Base-by-base conservation (phyloP, 495 filamentous ascomycete species). In the Alectoria sarmentosa region DNA sequence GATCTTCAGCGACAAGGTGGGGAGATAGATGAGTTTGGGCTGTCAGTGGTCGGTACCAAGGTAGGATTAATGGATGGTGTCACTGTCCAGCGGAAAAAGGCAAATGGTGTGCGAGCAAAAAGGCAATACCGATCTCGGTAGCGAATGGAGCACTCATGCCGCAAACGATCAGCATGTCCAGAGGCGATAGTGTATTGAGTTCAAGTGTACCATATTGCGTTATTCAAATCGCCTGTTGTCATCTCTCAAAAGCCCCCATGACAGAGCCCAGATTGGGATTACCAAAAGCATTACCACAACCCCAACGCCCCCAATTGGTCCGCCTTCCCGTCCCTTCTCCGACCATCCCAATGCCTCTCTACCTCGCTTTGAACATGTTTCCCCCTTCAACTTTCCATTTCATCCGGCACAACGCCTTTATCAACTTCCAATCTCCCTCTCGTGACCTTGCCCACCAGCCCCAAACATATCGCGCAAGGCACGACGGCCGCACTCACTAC, bases 401-500 rank as follows among this genome's bases (percentile, higher is more conserved):
- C 41, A 9, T 38, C 44, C 13, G 21, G 39, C 38, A 17, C 42
- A 32, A 55, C 30, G 26, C 62, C 46, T 13, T 64, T 64, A 32
- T 64, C 86, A 55, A 81, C 72, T 66, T 83, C 80, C 64, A 89
- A 75, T 62, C 91, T 80, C 52, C 84, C 80, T 69, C 82, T 79
- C 62, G 63, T 72, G 70, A 63, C 82, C 77, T 58, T 82, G 66
- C 54, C 85, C 70, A 79, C 86, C 86, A 54, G 84, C 4, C 91
- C 91, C 57, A 96, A 73, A 6, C 76, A 76, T 57, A 95, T 65
- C 6, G 88, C 85, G 67, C 88, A 77, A 32, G 90, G 88, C 52
- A 88, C 83, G 37, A 81, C 85, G 10, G 80, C 84, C 54, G 82
- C 74, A 0, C 84, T 82, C 10, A 96, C 44, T 0, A 91, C 88